Evolutionary conservation across 805 yeast genomes (phyloP).

Genomic region (Candida tammaniensis): DNA sequence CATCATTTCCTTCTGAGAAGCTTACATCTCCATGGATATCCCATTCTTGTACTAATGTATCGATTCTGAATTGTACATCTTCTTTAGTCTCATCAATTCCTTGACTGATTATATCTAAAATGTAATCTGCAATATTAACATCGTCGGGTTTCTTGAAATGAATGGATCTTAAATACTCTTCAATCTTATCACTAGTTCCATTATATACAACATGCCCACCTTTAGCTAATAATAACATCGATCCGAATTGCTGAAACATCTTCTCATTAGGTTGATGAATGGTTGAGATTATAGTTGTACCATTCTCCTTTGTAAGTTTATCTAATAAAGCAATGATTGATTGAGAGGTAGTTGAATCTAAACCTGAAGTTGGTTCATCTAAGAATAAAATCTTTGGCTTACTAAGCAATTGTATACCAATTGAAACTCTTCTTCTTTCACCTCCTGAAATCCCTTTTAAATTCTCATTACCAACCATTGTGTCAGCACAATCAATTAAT

Average conservation of each 20-base stretch:
- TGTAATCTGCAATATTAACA: constrained; percentile 71
- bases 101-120: constrained; percentile 65
- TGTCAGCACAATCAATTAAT: constrained; percentile 71
- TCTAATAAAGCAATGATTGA: constrained; percentile 62
- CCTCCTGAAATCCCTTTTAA: constrained; percentile 43
- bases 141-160: constrained; percentile 53
- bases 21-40: constrained; percentile 2
- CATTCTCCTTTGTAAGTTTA: constrained; percentile 52
- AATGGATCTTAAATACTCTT: constrained; percentile 43
- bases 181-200: constrained; percentile 50
- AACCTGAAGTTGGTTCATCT: constrained; percentile 89
- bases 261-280: constrained; percentile 83
- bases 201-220: constrained; percentile 71
- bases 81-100: constrained; percentile 24
- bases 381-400: constrained; percentile 69
- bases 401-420: constrained; percentile 73
- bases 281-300: constrained; percentile 67
- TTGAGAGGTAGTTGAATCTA: constrained; percentile 76
- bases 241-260: constrained; percentile 62
- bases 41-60: constrained; percentile 29
- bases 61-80: constrained; percentile 20
- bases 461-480: constrained; percentile 42
- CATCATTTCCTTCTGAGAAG: constrained; percentile 1
- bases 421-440: constrained; percentile 79
- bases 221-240: constrained; percentile 67